Conservation (phyloP, 2,329 filamentous ascomycete species). For the Dactylellina drechsleri region DNA sequence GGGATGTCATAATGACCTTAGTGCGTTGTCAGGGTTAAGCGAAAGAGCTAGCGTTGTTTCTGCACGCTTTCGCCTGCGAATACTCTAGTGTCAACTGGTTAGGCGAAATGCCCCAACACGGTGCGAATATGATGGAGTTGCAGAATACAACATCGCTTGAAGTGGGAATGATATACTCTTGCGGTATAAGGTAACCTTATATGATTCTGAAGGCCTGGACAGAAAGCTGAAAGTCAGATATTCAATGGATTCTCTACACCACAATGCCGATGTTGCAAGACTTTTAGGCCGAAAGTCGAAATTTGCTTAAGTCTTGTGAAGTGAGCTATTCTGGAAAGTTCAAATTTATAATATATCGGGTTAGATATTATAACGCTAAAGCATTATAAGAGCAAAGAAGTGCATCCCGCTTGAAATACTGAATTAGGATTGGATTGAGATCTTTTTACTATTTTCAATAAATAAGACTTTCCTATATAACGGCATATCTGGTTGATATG, state of each 20-base stretch:
- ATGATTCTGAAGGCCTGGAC: too few species aligned
- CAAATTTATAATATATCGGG: too few species aligned
- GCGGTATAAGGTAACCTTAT: neutral
- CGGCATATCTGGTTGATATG: neutral
- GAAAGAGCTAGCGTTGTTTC: constrained; percentile 11
- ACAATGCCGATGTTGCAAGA: neutral
- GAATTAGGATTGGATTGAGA: too few species aligned
- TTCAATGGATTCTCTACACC: neutral
- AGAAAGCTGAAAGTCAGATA: neutral
- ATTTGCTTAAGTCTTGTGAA: too few species aligned
- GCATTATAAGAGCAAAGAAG: too few species aligned
- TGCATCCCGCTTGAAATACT: too few species aligned
- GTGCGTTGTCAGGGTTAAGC: neutral
- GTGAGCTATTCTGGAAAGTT: too few species aligned
- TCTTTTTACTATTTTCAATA: too few species aligned
- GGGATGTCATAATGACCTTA: neutral
- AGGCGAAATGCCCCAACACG: constrained; percentile 27
- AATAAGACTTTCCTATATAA: too few species aligned
- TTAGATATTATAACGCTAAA: too few species aligned
- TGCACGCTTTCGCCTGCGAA: constrained; percentile 24
- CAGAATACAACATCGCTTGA: constrained; percentile 14
- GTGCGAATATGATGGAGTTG: constrained; percentile 39
- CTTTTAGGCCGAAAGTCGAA: neutral
- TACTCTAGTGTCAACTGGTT: constrained; percentile 1
- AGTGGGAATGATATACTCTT: neutral